A percentile compares a stretch with the other conserved stretches of the same genome.
These are phyloP conservation scores for Rossbeevera mucosa DNA, from an alignment of 768 basidiomycete genomes.

Conservation along the genomic window DNA sequence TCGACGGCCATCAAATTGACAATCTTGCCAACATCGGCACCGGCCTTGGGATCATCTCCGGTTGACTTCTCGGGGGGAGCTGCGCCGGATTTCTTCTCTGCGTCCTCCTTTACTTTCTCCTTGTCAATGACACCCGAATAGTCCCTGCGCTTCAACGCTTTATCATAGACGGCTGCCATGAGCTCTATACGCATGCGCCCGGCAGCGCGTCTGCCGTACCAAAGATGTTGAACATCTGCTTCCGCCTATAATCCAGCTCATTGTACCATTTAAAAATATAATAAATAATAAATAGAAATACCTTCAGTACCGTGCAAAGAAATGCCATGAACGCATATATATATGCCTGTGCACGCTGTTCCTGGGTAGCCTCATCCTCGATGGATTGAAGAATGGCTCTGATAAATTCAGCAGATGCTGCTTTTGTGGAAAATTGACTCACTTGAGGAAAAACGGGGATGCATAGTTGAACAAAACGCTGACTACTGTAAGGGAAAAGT, in stretches of 20 bases:
- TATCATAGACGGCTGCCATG: constrained; percentile 86
- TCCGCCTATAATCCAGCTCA: constrained; percentile 38
- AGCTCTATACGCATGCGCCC: constrained; percentile 73
- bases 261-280: background rate
- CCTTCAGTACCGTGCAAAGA: constrained; percentile 40
- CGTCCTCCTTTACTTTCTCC: constrained; percentile 31
- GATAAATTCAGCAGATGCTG: background rate
- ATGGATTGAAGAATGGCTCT: constrained; percentile 61
- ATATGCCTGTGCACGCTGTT: constrained; percentile 59
- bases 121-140: constrained; percentile 71
- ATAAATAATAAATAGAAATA: background rate
- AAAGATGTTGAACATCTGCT: constrained; percentile 71
- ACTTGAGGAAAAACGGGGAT: constrained; percentile 83
- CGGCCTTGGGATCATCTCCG: constrained; percentile 55
- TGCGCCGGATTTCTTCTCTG: constrained; percentile 18
- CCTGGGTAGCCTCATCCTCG: constrained; percentile 38
- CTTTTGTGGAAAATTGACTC: constrained; percentile 8
- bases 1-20: constrained; percentile 87
- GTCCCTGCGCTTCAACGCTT: constrained; percentile 78
- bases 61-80: constrained; percentile 23
- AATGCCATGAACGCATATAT: constrained; percentile 78
- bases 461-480: constrained; percentile 76
- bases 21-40: constrained; percentile 86
- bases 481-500: constrained; percentile 61
- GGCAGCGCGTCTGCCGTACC: constrained; percentile 72